phyloP scores from a whole-genome alignment of 2,329 filamentous ascomycete species.

The Chaetomium olivaceum region DNA sequence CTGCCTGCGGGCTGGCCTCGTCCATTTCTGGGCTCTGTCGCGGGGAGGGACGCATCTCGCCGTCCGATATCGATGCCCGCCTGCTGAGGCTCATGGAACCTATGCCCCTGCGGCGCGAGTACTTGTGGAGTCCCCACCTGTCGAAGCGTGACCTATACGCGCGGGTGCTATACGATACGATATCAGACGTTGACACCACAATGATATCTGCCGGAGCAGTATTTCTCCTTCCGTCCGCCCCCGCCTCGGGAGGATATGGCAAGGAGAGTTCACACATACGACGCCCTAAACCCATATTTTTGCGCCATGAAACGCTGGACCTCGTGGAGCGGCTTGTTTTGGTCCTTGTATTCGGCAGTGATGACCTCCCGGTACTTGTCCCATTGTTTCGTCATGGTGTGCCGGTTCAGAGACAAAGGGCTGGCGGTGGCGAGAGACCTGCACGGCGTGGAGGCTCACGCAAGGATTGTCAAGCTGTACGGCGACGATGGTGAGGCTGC shows the following conservation, averaged over 20 bases:
- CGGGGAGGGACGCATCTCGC: slow-evolving; percentile 13
- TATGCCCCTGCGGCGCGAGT: slow-evolving; percentile 41
- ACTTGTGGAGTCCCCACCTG: slow-evolving; percentile 50
- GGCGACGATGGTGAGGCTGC: slow-evolving; percentile 1
- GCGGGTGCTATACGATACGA: slow-evolving; percentile 34
- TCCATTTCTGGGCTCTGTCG: slow-evolving; percentile 13
- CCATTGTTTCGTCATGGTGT: slow-evolving; percentile 50
- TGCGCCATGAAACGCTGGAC: slow-evolving; percentile 45
- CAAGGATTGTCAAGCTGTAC: neutral
- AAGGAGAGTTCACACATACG: slow-evolving; percentile 36
- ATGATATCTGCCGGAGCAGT: neutral
- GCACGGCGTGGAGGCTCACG: neutral
- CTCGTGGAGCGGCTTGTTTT: slow-evolving; percentile 44
- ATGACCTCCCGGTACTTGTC: slow-evolving; percentile 41
- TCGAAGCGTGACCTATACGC: slow-evolving; percentile 53
- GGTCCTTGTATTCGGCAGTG: slow-evolving; percentile 43
- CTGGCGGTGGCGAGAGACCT: neutral
- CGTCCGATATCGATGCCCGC: slow-evolving; percentile 11
- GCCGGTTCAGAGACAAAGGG: slow-evolving; percentile 7
- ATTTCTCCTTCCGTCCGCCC: neutral
- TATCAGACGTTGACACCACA: neutral
- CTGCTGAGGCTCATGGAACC: slow-evolving; percentile 12
- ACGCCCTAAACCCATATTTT: slow-evolving; percentile 45
- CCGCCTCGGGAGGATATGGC: neutral
- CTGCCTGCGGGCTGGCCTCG: slow-evolving; percentile 8